Evolutionary conservation across 106 monocot species (phyloP).

Genomic region (Dioscorea dumetorum): DNA sequence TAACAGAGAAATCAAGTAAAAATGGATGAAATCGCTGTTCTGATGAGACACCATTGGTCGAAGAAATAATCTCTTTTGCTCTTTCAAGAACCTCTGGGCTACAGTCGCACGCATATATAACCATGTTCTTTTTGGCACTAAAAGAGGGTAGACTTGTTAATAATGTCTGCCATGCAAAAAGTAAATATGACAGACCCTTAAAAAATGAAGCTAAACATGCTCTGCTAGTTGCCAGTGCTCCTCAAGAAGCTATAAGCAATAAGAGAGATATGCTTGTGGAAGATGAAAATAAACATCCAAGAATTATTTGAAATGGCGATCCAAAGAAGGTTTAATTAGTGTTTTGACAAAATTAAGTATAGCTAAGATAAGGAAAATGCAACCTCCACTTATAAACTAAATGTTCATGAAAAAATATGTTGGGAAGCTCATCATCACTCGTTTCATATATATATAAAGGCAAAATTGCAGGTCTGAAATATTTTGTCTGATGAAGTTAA

Average conservation of each 20-base stretch:
- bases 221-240: too few relatives aligned
- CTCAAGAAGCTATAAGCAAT: too few relatives aligned
- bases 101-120: conserved; percentile 89
- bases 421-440: too few relatives aligned
- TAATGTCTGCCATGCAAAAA: not conserved
- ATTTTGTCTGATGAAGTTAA: not conserved
- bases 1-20: conserved; percentile 49
- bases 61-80: conserved; percentile 50
- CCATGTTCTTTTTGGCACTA: conserved; percentile 51
- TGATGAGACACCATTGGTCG: conserved; percentile 13
- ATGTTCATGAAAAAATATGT: too few relatives aligned
- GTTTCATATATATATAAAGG: not conserved
- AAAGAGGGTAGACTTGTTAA: conserved; percentile 1
- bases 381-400: too few relatives aligned
- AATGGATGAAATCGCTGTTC: conserved; percentile 60
- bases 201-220: too few relatives aligned
- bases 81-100: conserved; percentile 69
- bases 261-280: not conserved
- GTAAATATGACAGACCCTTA: too few relatives aligned
- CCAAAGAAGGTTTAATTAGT: too few relatives aligned
- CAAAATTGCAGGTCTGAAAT: not conserved
- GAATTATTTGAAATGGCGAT: not conserved
- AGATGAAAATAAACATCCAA: not conserved
- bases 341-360: too few relatives aligned
- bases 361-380: too few relatives aligned